phyloP scores from a whole-genome alignment of 352 stramenopile species.

The Pythium volutum region DNA sequence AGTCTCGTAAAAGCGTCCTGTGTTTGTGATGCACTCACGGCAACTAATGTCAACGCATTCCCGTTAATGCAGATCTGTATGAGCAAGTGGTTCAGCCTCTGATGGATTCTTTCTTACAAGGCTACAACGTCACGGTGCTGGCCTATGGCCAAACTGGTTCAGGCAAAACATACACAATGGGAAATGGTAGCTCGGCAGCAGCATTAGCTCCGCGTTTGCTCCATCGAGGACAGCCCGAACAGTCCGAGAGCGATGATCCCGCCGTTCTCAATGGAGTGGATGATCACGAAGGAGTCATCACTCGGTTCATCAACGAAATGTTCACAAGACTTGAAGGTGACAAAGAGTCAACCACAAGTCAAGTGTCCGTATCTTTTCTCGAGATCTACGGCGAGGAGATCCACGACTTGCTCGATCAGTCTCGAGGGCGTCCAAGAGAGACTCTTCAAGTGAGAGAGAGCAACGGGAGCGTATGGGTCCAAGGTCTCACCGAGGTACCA shows the following conservation, averaged over 20 bases:
- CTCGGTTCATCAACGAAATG: constrained; percentile 79
- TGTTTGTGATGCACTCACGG: not conserved
- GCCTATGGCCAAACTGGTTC: constrained; percentile 85
- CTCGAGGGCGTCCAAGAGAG: constrained; percentile 29
- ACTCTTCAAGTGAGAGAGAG: constrained; percentile 70
- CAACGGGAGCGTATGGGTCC: constrained; percentile 70
- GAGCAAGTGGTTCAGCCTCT: constrained; percentile 68
- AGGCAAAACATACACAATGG: constrained; percentile 86
- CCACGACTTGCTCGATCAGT: constrained; percentile 88
- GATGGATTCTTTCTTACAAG: constrained; percentile 81
- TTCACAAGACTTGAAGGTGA: constrained; percentile 51
- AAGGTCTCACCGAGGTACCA: constrained; percentile 68
- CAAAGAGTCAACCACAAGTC: constrained; percentile 27
- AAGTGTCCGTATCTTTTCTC: constrained; percentile 87
- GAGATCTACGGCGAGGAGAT: constrained; percentile 99
- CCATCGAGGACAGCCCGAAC: constrained; percentile 11
- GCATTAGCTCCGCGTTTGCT: constrained; percentile 41
- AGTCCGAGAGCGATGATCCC: not conserved
- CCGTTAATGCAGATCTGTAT: constrained; percentile 50
- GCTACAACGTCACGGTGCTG: constrained; percentile 89
- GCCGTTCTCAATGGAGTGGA: constrained; percentile 27
- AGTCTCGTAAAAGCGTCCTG: not conserved
- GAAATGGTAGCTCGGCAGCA: constrained; percentile 47
- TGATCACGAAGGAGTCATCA: constrained; percentile 74
- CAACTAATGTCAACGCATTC: not conserved